phyloP scores from a whole-genome alignment of 106 monocot species.

The Dactylorhiza incarnata region DNA sequence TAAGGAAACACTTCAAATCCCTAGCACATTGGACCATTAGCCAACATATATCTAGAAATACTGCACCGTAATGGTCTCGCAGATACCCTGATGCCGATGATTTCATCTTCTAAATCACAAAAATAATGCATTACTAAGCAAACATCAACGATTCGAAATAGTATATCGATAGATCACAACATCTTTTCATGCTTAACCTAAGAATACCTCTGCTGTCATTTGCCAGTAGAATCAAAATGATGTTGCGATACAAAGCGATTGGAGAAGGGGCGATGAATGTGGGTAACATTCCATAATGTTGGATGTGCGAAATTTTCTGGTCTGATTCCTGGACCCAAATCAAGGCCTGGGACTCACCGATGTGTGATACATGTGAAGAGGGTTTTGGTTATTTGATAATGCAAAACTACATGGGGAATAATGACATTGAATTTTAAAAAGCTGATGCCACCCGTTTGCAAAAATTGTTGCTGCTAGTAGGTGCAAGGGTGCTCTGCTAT shows the following conservation, averaged over 20 bases:
- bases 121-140: background rate
- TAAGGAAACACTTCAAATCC: background rate
- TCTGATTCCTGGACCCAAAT: too few relatives aligned
- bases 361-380: too few relatives aligned
- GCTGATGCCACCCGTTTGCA: too few relatives aligned
- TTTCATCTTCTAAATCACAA: background rate
- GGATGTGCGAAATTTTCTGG: too few relatives aligned
- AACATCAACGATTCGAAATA: background rate
- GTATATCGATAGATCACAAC: background rate
- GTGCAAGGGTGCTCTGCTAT: too few relatives aligned
- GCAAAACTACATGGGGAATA: too few relatives aligned
- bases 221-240: background rate
- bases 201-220: background rate
- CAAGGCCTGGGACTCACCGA: too few relatives aligned
- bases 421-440: too few relatives aligned
- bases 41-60: background rate
- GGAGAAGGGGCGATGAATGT: background rate
- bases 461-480: too few relatives aligned
- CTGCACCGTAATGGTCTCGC: background rate
- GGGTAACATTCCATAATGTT: too few relatives aligned
- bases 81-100: too few relatives aligned
- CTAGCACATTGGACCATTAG: constrained; percentile 1
- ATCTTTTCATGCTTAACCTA: background rate
- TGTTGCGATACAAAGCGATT: background rate
- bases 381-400: too few relatives aligned